phyloP scores from a whole-genome alignment of 2,329 filamentous ascomycete genomes.

The Metarhizium rileyi region DNA sequence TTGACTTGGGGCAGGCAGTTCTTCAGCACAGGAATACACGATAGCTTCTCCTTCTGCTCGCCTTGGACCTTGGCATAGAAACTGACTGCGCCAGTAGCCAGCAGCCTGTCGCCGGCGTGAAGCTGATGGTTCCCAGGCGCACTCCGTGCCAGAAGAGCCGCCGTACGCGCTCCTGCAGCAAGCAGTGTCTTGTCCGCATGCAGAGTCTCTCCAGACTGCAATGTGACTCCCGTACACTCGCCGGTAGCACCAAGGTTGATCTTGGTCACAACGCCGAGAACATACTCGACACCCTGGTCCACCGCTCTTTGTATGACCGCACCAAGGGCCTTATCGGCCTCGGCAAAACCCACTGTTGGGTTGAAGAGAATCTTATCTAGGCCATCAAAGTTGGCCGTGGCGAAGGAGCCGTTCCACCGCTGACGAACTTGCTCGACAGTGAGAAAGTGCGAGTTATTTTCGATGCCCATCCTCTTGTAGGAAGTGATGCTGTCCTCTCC shows the following conservation, averaged over 20 bases:
- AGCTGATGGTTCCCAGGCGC: conserved; percentile 37
- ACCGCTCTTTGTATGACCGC: conserved; percentile 43
- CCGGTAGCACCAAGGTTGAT: conserved; percentile 38
- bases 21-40: conserved; percentile 43
- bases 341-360: conserved; percentile 48
- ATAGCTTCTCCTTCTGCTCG: conserved; percentile 36
- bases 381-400: conserved; percentile 45
- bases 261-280: conserved; percentile 36
- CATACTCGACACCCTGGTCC: conserved; percentile 44
- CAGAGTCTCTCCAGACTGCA: conserved; percentile 34
- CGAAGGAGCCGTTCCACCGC: conserved; percentile 47
- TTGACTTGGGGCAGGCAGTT: conserved; percentile 31
- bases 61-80: conserved; percentile 29
- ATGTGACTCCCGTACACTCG: conserved; percentile 38
- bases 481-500: conserved; percentile 33
- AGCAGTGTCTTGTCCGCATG: conserved; percentile 44
- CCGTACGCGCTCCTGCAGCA: conserved; percentile 47
- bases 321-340: conserved; percentile 45
- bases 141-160: conserved; percentile 40
- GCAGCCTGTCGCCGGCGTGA: conserved; percentile 42
- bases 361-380: conserved; percentile 48
- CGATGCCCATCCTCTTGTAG: conserved; percentile 25
- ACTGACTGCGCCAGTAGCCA: conserved; percentile 45
- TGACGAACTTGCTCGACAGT: conserved; percentile 41
- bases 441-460: conserved; percentile 31